Evolutionary conservation across 306 rosid genomes (phyloP).

Genomic region (Trichosanthes cucumerina): DNA sequence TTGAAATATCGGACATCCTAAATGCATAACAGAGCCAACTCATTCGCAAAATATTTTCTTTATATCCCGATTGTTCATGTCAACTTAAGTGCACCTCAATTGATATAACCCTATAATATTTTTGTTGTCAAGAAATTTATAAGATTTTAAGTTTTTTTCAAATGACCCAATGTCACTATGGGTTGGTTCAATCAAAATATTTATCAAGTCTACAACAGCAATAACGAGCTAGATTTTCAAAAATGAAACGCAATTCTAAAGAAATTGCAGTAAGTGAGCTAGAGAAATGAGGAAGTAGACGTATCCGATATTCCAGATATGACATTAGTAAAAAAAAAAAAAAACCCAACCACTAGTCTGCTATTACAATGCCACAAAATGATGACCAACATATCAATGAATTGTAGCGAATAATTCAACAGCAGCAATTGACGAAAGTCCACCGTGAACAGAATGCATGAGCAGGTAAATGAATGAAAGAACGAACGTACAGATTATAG

Average conservation of each 20-base stretch:
- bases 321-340: neutral
- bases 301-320: neutral
- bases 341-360: neutral
- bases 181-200: neutral
- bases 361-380: neutral
- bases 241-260: neutral
- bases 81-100: neutral
- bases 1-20: neutral
- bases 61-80: neutral
- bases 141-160: neutral
- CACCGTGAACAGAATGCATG: neutral
- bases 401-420: neutral
- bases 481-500: constrained; percentile 64
- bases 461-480: neutral
- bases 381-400: neutral
- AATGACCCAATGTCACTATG: neutral
- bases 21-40: neutral
- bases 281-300: neutral
- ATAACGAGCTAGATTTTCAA: neutral
- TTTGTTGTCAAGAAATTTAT: neutral
- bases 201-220: neutral
- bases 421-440: neutral
- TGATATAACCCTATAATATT: neutral
- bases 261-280: neutral
- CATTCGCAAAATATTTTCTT: neutral